Base-by-base conservation (phyloP, 768 basidiomycete genomes). In the Termitomyces sp. region DNA sequence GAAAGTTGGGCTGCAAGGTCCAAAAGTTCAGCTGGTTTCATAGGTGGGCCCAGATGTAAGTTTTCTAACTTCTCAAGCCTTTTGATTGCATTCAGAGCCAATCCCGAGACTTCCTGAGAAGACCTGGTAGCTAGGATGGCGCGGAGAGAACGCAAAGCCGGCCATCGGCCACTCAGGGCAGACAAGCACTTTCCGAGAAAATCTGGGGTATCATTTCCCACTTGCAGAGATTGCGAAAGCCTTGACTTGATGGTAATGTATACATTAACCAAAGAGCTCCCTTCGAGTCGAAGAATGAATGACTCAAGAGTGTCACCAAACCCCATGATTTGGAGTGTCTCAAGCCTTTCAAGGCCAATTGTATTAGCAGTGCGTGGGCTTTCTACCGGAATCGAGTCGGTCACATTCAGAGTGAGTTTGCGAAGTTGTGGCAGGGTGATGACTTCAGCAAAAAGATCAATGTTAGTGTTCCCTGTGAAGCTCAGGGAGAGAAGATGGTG, bases 381-480 rank as follows among this genome's bases (percentile, higher is more conserved):
- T 11, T 28, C 35, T 1, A 23, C 17, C 6, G 52, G 39, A 0
- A 4, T 27, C 34, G 44, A 46, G 37, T 55, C 54, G 2, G n/a
- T 28, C 3, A 47, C 17, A 19, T 47, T 9, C 37, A 55, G 3
- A 8, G 16, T 17, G 14, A 55, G 25, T 41, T 27, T 55, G 6
- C 54, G 54, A 23, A 55, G 37, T 21, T 46, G 23, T n/a, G 54
- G 54, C 16, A 55, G 44, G 3, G 54, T 47, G 25, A 47, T 37
- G 2, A 55, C 47, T 17, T 55, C 9, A 8, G 23, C 4, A 47
- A 55, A 55, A 19, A 46, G 17, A 3, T 11, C 10, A 14, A 39
- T 39, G 37, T 55, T 45, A 8, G 47, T 55, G 27, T 19, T 32
- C 17, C 44, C 54, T 11, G 30, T 19, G 12, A 55, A 23, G 14